phyloP scores from a whole-genome alignment of 2,329 filamentous ascomycete genomes.

The Diplodia corticola region DNA sequence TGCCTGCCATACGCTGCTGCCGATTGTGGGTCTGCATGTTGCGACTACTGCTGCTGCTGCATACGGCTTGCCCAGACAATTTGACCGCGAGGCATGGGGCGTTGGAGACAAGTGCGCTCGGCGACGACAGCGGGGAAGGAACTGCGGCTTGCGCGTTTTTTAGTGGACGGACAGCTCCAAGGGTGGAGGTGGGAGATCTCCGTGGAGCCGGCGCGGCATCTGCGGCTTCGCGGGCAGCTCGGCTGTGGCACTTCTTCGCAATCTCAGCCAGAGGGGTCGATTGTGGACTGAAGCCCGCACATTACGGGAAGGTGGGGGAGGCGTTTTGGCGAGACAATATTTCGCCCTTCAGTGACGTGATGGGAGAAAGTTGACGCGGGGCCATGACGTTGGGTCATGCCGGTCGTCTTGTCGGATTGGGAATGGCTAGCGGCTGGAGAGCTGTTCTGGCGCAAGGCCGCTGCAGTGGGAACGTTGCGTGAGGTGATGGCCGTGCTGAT shows the following conservation, averaged over 20 bases:
- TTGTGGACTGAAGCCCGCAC: neutral
- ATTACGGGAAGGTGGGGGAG: constrained; percentile 15
- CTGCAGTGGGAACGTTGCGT: constrained; percentile 3
- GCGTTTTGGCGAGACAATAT: constrained; percentile 7
- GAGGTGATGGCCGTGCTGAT: neutral
- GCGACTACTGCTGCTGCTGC: neutral
- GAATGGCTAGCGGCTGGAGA: constrained; percentile 4
- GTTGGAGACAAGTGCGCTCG: neutral
- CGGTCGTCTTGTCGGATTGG: constrained; percentile 17
- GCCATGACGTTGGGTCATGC: constrained; percentile 13
- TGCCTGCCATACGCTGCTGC: constrained; percentile 4
- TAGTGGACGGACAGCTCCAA: neutral
- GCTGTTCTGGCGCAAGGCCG: neutral
- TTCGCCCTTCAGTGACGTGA: constrained; percentile 12
- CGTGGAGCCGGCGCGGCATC: constrained; percentile 21
- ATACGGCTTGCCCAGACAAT: neutral
- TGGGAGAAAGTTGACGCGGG: constrained; percentile 9
- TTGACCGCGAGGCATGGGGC: neutral
- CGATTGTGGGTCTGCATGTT: constrained; percentile 5
- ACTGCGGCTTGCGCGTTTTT: neutral
- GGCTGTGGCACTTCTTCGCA: constrained; percentile 19
- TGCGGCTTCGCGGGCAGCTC: constrained; percentile 13
- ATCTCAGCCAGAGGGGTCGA: neutral
- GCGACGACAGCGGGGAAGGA: neutral
- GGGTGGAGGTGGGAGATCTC: constrained; percentile 4